Conservation (phyloP, 2,329 filamentous ascomycete species). For the Balansia obtecta region DNA sequence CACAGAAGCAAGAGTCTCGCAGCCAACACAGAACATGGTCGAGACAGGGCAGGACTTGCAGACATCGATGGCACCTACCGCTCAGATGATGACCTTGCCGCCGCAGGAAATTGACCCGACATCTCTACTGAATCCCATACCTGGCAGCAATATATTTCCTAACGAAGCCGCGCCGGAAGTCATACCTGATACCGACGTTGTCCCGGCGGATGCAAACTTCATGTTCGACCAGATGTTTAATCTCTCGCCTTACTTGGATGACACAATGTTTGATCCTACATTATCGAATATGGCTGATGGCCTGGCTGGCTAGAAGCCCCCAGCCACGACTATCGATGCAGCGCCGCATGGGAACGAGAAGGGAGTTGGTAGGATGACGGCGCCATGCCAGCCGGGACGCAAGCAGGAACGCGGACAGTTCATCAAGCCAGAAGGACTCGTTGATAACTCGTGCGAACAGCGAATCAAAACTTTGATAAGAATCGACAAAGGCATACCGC, state of each 20-base stretch:
- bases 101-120: neutral
- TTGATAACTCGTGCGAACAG: neutral
- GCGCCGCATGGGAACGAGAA: neutral
- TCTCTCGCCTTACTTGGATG: too few species aligned
- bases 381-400: neutral
- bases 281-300: neutral
- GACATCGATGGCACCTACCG: neutral
- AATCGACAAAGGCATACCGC: conserved; percentile 1
- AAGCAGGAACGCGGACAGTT: neutral
- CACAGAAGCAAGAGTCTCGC: neutral
- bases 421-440: neutral
- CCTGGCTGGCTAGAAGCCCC: neutral
- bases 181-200: too few species aligned
- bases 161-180: too few species aligned
- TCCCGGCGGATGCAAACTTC: too few species aligned
- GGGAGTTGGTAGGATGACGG: too few species aligned
- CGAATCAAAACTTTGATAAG: neutral
- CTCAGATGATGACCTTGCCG: neutral
- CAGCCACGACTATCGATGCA: neutral
- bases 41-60: neutral
- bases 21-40: neutral
- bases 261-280: neutral
- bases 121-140: too few species aligned
- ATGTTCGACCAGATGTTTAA: too few species aligned
- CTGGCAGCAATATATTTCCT: too few species aligned